These are phyloP conservation scores for Penicillium flavigenum DNA, from an alignment of 495 filamentous ascomycete species.

Conservation along the genomic window DNA sequence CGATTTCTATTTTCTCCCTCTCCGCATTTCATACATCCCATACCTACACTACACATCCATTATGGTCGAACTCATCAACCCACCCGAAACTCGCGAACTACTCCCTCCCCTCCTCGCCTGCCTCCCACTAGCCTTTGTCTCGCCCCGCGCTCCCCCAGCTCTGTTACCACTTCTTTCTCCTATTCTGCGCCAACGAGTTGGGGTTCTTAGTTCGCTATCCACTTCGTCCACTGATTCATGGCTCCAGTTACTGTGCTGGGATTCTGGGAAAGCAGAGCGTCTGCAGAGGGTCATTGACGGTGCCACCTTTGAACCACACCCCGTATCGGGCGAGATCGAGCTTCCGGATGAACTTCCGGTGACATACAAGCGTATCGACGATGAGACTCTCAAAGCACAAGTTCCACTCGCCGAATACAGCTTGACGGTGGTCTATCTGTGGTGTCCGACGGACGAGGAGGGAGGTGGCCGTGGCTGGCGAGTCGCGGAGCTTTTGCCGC, in stretches of 20 bases:
- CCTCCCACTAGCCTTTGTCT: slow-evolving; percentile 79
- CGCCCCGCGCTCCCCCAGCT: slow-evolving; percentile 70
- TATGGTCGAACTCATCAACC: slow-evolving; percentile 57
- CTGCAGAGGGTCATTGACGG: slow-evolving; percentile 64
- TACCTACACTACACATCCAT: slow-evolving; percentile 7
- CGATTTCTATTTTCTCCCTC: slow-evolving; percentile 2
- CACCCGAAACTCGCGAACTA: slow-evolving; percentile 63
- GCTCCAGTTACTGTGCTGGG: slow-evolving; percentile 89
- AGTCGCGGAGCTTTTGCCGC: slow-evolving; percentile 72
- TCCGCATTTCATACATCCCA: slow-evolving; percentile 9
- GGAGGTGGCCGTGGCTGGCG: slow-evolving; percentile 75
- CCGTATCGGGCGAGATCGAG: slow-evolving; percentile 90
- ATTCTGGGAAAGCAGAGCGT: slow-evolving; percentile 61
- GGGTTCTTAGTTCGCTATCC: slow-evolving; percentile 61
- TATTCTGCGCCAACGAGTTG: slow-evolving; percentile 84
- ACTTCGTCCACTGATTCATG: slow-evolving; percentile 70
- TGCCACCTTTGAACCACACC: slow-evolving; percentile 79
- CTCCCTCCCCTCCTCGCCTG: slow-evolving; percentile 79
- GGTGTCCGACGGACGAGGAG: slow-evolving; percentile 66
- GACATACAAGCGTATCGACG: slow-evolving; percentile 72
- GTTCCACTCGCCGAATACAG: slow-evolving; percentile 55
- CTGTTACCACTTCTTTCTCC: slow-evolving; percentile 83
- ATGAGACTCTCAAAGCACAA: slow-evolving; percentile 78
- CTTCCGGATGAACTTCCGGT: slow-evolving; percentile 61
- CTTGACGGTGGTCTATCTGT: slow-evolving; percentile 60